Conservation (phyloP, 805 yeast species). For the Zygotorulaspora florentina region DNA sequence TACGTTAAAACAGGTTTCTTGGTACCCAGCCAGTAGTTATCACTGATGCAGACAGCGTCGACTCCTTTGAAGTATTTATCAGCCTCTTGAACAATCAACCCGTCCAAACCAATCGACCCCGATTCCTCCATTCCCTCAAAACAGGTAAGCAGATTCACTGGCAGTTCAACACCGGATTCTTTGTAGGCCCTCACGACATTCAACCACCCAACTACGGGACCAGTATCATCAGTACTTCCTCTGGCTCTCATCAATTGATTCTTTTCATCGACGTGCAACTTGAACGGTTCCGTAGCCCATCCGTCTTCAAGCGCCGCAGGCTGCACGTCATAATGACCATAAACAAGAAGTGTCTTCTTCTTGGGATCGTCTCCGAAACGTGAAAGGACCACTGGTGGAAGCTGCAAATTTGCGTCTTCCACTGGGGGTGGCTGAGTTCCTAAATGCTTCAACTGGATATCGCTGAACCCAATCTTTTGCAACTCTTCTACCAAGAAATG, state of each 20-base stretch:
- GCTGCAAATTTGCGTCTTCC: constrained; percentile 54
- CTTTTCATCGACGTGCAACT: constrained; percentile 55
- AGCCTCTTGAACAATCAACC: constrained; percentile 75
- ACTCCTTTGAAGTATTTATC: constrained; percentile 75
- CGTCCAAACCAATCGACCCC: constrained; percentile 90
- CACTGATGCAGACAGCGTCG: constrained; percentile 93
- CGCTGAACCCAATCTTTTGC: constrained; percentile 68
- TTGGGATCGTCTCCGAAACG: constrained; percentile 75
- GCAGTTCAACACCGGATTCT: constrained; percentile 78
- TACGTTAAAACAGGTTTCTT: constrained; percentile 94
- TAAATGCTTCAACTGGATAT: constrained; percentile 73
- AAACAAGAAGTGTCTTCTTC: constrained; percentile 85
- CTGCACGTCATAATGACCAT: constrained; percentile 98
- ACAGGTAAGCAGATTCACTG: constrained; percentile 87
- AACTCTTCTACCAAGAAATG: constrained; percentile 71
- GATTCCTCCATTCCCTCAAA: constrained; percentile 99
- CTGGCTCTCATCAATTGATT: constrained; percentile 78
- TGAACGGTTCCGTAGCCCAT: constrained; percentile 92
- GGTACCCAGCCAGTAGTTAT: constrained; percentile 98
- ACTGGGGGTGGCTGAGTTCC: constrained; percentile 94
- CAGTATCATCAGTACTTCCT: constrained; percentile 97
- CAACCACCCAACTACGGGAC: constrained; percentile 97
- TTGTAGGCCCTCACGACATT: constrained; percentile 88
- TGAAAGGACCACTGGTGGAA: constrained; percentile 95
- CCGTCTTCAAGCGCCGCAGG: constrained; percentile 93